Conservation (phyloP, 2,329 filamentous ascomycete species). For the Amesomyces nigricolor region DNA sequence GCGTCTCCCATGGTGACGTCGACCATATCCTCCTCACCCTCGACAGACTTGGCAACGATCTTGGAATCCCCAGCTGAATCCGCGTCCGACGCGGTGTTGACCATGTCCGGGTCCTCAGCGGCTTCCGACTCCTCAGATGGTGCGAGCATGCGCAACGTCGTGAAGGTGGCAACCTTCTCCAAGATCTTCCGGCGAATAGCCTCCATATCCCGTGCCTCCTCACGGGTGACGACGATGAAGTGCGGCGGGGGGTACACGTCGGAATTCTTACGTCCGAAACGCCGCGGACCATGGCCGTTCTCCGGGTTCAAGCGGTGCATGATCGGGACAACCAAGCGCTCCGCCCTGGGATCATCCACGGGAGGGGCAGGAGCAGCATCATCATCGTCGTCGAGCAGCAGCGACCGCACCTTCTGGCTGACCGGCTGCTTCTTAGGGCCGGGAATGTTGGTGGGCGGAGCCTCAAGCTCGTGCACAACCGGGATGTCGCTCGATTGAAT, state of each 20-base stretch:
- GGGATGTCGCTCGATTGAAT: conserved; percentile 62
- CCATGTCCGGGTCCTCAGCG: conserved; percentile 63
- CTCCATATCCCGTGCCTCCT: conserved; percentile 64
- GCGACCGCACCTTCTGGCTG: conserved; percentile 36
- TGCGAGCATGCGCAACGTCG: conserved; percentile 60
- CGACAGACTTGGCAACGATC: conserved; percentile 70
- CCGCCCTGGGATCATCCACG: conserved; percentile 54
- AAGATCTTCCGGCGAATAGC: conserved; percentile 74
- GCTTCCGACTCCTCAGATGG: conserved; percentile 43
- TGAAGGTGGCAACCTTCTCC: conserved; percentile 68
- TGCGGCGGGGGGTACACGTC: conserved; percentile 44
- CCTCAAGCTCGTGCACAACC: conserved; percentile 71
- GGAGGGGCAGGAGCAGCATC: conserved; percentile 41
- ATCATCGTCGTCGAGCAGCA: conserved; percentile 45
- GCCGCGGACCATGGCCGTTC: conserved; percentile 21
- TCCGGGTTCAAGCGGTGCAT: conserved; percentile 50
- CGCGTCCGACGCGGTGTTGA: conserved; percentile 57
- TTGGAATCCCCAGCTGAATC: conserved; percentile 64
- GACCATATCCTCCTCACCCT: conserved; percentile 85
- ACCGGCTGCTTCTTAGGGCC: conserved; percentile 35
- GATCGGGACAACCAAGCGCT: conserved; percentile 64
- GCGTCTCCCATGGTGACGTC: conserved; percentile 79
- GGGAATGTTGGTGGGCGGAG: conserved; percentile 71
- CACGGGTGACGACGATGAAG: conserved; percentile 68
- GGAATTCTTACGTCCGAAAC: conserved; percentile 8